Conservation (phyloP, 2,329 filamentous ascomycete species). For the Hymenoscyphus scutula region DNA sequence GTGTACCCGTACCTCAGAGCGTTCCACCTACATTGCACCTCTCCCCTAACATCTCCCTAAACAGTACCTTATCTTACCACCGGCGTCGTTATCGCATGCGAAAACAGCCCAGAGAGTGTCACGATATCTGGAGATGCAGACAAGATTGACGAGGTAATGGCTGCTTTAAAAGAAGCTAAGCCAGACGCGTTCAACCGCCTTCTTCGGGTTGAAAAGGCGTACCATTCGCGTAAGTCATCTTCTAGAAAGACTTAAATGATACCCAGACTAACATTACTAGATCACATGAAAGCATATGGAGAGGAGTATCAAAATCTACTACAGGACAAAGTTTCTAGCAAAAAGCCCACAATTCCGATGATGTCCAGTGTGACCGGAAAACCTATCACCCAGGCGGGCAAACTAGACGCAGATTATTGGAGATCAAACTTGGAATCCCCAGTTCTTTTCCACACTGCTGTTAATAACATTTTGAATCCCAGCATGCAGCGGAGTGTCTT, state of each 20-base stretch:
- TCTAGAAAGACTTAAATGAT: background rate
- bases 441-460: slow-evolving; percentile 19
- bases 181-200: slow-evolving; percentile 24
- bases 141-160: slow-evolving; percentile 19
- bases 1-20: too few relatives aligned
- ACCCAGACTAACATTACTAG: slow-evolving; percentile 23
- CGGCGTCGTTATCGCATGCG: slow-evolving; percentile 35
- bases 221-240: slow-evolving; percentile 37
- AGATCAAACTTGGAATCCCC: slow-evolving; percentile 17
- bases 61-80: slow-evolving; percentile 15
- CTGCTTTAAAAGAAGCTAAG: slow-evolving; percentile 20
- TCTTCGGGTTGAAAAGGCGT: slow-evolving; percentile 29
- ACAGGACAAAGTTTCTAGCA: background rate
- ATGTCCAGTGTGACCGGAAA: slow-evolving; percentile 20
- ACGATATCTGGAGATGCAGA: slow-evolving; percentile 28
- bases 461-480: slow-evolving; percentile 4
- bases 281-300: slow-evolving; percentile 34
- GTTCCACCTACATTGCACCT: too few relatives aligned
- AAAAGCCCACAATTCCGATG: slow-evolving; percentile 16
- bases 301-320: slow-evolving; percentile 19
- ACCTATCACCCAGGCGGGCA: background rate
- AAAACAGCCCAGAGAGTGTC: slow-evolving; percentile 28
- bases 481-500: slow-evolving; percentile 19
- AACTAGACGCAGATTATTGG: slow-evolving; percentile 42
- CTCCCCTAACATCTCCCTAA: too few relatives aligned